These are phyloP conservation scores for Babesia bigemina DNA, from an alignment of 169 alveolate genomes.

Conservation along the genomic window DNA sequence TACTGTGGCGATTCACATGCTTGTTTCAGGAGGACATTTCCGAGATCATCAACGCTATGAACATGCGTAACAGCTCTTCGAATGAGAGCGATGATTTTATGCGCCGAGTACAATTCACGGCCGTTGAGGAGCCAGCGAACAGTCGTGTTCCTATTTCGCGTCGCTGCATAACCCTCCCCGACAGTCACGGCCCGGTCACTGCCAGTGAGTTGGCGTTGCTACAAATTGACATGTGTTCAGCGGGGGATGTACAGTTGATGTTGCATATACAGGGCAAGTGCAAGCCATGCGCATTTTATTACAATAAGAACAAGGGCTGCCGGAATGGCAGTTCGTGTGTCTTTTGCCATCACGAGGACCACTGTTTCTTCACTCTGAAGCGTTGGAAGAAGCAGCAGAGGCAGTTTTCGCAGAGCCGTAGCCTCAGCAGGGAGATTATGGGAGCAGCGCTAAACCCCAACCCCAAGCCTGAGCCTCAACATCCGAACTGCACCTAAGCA, in stretches of 20 bases:
- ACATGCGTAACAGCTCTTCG: constrained; percentile 7
- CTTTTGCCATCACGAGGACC: constrained; percentile 83
- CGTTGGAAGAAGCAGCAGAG: constrained; percentile 82
- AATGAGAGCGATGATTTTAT: neutral
- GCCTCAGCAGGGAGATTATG: constrained; percentile 18
- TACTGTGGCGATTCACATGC: neutral
- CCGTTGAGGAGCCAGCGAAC: constrained; percentile 9
- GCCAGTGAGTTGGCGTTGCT: constrained; percentile 13
- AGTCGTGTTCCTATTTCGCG: constrained; percentile 6
- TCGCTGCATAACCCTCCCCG: constrained; percentile 54
- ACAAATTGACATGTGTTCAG: neutral
- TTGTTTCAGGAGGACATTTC: constrained; percentile 48
- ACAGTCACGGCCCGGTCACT: constrained; percentile 4
- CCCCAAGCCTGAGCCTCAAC: constrained; percentile 13
- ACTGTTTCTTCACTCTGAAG: constrained; percentile 72
- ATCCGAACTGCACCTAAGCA: neutral
- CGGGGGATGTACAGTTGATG: constrained; percentile 60
- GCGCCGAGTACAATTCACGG: constrained; percentile 44
- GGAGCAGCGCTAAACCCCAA: constrained; percentile 11
- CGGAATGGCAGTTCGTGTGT: constrained; percentile 76
- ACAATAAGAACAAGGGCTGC: constrained; percentile 81
- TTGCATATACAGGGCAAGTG: constrained; percentile 76
- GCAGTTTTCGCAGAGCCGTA: constrained; percentile 35
- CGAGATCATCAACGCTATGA: constrained; percentile 47
- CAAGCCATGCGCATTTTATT: constrained; percentile 82